phyloP scores from a whole-genome alignment of 345 rosid species.

The Salix koriyanagi region DNA sequence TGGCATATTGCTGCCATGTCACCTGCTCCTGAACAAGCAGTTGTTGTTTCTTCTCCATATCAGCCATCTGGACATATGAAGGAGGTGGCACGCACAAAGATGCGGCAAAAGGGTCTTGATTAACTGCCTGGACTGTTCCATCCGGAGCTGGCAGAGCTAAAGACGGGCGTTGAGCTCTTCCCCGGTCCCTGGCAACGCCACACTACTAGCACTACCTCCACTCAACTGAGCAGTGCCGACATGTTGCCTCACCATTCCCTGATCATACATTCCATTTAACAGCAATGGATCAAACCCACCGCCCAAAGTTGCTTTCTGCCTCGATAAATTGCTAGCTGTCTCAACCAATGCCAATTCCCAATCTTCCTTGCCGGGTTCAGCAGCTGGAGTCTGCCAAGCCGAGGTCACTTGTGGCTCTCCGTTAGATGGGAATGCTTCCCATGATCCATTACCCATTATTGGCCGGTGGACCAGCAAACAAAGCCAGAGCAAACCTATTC shows the following conservation, averaged over 20 bases:
- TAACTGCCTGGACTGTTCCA: constrained; percentile 42
- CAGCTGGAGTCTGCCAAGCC: constrained; percentile 86
- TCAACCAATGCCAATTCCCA: constrained; percentile 95
- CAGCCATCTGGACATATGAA: constrained; percentile 62
- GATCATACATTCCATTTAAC: constrained; percentile 90
- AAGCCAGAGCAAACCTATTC: constrained; percentile 71
- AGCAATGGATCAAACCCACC: constrained; percentile 84
- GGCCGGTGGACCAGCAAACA: constrained; percentile 55
- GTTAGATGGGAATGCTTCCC: constrained; percentile 79
- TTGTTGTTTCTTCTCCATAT: constrained; percentile 70
- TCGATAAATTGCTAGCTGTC: constrained; percentile 65
- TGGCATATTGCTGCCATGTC: constrained; percentile 62
- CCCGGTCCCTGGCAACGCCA: constrained; percentile 57
- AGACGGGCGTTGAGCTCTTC: constrained; percentile 46
- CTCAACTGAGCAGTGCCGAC: constrained; percentile 45
- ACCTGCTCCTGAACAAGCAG: constrained; percentile 59
- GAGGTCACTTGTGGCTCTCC: constrained; percentile 62
- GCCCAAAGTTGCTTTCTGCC: constrained; percentile 68
- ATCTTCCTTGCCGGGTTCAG: constrained; percentile 72
- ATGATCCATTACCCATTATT: constrained; percentile 49
- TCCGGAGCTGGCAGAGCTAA: constrained; percentile 77
- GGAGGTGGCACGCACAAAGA: constrained; percentile 61
- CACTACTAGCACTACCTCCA: constrained; percentile 85
- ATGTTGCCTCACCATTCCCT: constrained; percentile 69
- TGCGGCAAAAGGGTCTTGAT: constrained; percentile 63